Base-by-base conservation (phyloP, 2,329 filamentous ascomycete genomes). In the Pseudogymnoascus sp. region DNA sequence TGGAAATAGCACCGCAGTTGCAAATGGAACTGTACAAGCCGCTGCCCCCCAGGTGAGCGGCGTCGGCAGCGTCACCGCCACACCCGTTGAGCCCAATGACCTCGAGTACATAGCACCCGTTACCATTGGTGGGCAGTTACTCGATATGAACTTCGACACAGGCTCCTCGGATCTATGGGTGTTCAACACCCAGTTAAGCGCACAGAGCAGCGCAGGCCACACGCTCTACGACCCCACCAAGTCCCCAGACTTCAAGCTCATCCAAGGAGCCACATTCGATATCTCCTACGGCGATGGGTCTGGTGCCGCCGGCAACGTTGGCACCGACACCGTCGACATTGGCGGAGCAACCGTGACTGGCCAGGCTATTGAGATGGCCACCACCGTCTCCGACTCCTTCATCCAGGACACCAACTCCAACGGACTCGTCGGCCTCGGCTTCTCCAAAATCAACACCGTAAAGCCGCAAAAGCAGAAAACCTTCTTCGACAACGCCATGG, bases 371-470 rank as follows among this genome's bases (percentile, higher is more conserved):
- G 74, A 76, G 62, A 65, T 74, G 21, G 74, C 75, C 14, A 74
- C 71, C 8, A 69, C 68, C 1, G 71, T 75, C 31, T 75, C 73
- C 1, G 23, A 62, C 21, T 71, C 70, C 1, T 77, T 78, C 68
- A 70, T 75, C 34, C 43, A 67, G 31, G 75, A 77, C 64, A 72
- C 71, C n/a, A 65, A 69, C 39, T 71, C 71, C 48, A 85, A 88
- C 69, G 86, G 86, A 36, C 80, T 89, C 14, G 79, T 89, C 54
- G 86, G 86, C n/a, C 80, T 89, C 60, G 86, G 81, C 2, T 75
- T 71, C 67, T 72, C 71, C 61, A 73, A 73, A 61, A 68, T 74
- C 43, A 75, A 75, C 65, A 75, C 73, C 25, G 69, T 75, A 62
- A 69, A 71, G 67, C 73, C 73, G 10, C 62, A 66, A 19, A 67